Evolutionary conservation across 108 stramenopile genomes (phyloP), one percentile per base, ranked within the genome.

Genomic region (Bacterosira constricta): DNA sequence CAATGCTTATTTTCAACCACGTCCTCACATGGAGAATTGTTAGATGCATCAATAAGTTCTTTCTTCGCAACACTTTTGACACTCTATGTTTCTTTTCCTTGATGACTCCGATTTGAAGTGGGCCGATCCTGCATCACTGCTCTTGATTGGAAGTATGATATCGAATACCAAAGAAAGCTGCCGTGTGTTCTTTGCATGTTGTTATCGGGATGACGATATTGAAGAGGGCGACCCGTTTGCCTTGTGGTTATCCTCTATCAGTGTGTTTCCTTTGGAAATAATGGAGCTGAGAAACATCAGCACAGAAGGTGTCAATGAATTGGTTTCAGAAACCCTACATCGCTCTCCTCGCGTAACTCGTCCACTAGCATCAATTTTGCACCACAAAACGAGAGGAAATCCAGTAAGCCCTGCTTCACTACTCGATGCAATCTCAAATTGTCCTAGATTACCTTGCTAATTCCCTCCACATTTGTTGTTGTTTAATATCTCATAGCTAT

Each of bases 261-360:
- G 32, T 12, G 36, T 1, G 29, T 61, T 51, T n/a, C 26, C 64
- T 4, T 65, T 77, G 52, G 52, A 34, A 3, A 17, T 11, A 20
- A 77, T 77, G 20, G 45, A 53, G 38, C 23, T 77, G 18, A 32
- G 51, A 34, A 65, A 51, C 52, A 29, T 77, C 1, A 54, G 13
- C n/a, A 12, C 23, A 41, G 62, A 72, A 1, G 57, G 63, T 30
- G 63, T 77, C 0, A 77, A 77, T 30, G 15, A 54, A 34, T 30
- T 77, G 15, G 38, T 58, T 23, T 69, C 66, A 30, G 76, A 77
- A 18, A 25, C 56, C 23, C 41, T 77, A 23, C 63, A 52, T 44
- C 58, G 71, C 9, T 39, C 25, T 32, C 69, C 69, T 35, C 76
- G 76, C 10, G 31, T 71, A 25, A 77, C 76, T 10, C 61, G 71